Conservation (phyloP, 1,139 yeast species). For the Lodderomyces orthopsilosis region DNA sequence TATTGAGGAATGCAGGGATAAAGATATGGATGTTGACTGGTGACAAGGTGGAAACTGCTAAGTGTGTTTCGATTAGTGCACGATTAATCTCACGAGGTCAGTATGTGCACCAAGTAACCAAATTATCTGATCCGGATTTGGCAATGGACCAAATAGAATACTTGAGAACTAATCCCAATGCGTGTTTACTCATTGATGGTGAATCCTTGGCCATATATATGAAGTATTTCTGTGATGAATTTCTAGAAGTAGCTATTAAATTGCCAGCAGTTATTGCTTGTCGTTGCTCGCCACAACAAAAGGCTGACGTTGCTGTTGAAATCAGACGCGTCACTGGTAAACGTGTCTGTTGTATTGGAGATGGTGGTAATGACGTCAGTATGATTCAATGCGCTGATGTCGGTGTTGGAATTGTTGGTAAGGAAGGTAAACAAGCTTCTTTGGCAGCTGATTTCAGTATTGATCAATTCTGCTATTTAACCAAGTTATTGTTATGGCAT, state of each 20-base stretch:
- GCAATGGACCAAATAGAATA: conserved; percentile 78
- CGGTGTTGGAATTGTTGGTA: conserved; percentile 98
- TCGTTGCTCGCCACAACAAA: conserved; percentile 98
- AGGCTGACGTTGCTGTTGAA: conserved; percentile 87
- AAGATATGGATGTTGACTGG: conserved; percentile 99
- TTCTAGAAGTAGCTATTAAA: conserved; percentile 69
- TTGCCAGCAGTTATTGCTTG: conserved; percentile 96
- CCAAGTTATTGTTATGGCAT: conserved; percentile 91
- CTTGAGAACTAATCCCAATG: conserved; percentile 59
- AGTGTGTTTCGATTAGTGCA: conserved; percentile 94
- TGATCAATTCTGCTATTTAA: conserved; percentile 85
- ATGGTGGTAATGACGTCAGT: conserved; percentile 98
- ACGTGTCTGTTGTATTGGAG: conserved; percentile 96
- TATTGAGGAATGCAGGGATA: conserved; percentile 91
- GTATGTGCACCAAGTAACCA: conserved; percentile 82
- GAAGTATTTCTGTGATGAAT: conserved; percentile 62
- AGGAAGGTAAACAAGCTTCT: conserved; percentile 97
- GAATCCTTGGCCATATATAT: conserved; percentile 76
- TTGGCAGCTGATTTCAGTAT: conserved; percentile 96
- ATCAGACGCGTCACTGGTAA: conserved; percentile 80
- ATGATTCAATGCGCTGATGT: conserved; percentile 99
- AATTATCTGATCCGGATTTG: conserved; percentile 52
- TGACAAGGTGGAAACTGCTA: conserved; percentile 97
- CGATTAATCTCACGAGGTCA: conserved; percentile 91
- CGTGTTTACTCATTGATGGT: conserved; percentile 90